Percentiles rank a stretch among this genome's conserved stretches.
phyloP scores from a whole-genome alignment of 73 alveolate genomes.

The Halteria grandinella region DNA sequence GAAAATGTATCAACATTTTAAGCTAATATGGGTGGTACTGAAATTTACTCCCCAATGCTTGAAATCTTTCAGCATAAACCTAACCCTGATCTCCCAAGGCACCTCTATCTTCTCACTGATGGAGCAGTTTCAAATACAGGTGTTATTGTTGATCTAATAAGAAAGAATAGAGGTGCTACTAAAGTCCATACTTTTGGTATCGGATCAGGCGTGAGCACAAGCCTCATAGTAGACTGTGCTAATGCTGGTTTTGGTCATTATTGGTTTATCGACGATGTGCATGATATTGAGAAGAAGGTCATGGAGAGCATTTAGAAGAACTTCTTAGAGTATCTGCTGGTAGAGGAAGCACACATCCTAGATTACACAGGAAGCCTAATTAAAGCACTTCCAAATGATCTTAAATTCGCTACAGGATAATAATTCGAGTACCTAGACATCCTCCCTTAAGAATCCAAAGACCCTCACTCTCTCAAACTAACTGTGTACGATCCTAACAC shows the following conservation, averaged over 20 bases:
- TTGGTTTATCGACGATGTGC: background rate
- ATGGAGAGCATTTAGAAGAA: background rate
- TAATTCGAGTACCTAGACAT: background rate
- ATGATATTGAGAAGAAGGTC: conserved; percentile 39
- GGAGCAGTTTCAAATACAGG: conserved; percentile 39
- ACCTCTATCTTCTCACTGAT: conserved; percentile 51
- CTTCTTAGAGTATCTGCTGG: background rate
- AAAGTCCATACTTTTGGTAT: conserved; percentile 35
- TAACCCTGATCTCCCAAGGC: background rate
- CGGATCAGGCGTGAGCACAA: conserved; percentile 41
- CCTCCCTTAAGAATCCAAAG: background rate
- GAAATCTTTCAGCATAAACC: background rate
- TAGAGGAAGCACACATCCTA: background rate
- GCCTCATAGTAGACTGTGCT: conserved; percentile 49
- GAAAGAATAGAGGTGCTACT: background rate
- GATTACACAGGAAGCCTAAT: background rate
- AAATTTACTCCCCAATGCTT: conserved; percentile 32
- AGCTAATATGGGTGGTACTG: conserved; percentile 71
- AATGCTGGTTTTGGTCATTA: conserved; percentile 63
- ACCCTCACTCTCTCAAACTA: background rate
- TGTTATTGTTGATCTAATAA: background rate
- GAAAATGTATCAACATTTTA: background rate
- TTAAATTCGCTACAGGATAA: too few relatives aligned
- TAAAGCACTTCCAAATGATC: background rate
- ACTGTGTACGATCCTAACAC: conserved; percentile 2